Conservation (phyloP, 2,329 filamentous ascomycete species). For the Colletotrichum chrysophilum region DNA sequence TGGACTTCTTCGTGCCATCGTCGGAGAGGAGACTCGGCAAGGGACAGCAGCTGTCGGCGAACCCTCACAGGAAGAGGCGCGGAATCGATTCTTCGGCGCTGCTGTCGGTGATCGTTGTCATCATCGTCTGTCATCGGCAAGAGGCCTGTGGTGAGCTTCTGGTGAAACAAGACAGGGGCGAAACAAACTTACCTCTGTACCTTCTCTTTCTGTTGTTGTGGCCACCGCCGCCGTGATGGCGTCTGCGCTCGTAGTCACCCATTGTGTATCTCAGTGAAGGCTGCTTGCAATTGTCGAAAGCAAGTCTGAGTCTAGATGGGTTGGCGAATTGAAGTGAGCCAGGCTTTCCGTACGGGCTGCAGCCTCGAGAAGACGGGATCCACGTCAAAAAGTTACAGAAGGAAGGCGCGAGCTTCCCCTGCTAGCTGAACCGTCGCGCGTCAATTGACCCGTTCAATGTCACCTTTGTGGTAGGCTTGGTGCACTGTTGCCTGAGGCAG, state of each 20-base stretch:
- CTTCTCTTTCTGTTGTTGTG: constrained; percentile 76
- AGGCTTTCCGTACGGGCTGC: neutral
- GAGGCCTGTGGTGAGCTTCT: neutral
- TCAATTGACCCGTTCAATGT: neutral
- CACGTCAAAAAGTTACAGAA: constrained; percentile 17
- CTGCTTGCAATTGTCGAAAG: neutral
- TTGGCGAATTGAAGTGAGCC: neutral
- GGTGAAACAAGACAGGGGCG: neutral
- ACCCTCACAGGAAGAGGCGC: constrained; percentile 72
- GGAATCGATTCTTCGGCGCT: constrained; percentile 74
- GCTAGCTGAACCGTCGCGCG: neutral
- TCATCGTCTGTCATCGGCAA: constrained; percentile 68
- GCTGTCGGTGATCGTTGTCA: constrained; percentile 72
- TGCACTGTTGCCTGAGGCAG: constrained; percentile 23
- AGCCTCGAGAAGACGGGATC: constrained; percentile 4
- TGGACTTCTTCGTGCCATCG: constrained; percentile 80
- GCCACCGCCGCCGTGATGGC: constrained; percentile 50
- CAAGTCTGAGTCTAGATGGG: neutral
- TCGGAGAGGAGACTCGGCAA: constrained; percentile 82
- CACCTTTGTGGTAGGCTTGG: neutral
- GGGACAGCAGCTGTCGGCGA: constrained; percentile 77
- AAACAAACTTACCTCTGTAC: constrained; percentile 70
- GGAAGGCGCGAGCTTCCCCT: constrained; percentile 18
- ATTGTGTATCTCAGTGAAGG: constrained; percentile 35
- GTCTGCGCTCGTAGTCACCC: constrained; percentile 65